Conservation (phyloP, 2,329 filamentous ascomycete species). For the Zopfia rhizophila region DNA sequence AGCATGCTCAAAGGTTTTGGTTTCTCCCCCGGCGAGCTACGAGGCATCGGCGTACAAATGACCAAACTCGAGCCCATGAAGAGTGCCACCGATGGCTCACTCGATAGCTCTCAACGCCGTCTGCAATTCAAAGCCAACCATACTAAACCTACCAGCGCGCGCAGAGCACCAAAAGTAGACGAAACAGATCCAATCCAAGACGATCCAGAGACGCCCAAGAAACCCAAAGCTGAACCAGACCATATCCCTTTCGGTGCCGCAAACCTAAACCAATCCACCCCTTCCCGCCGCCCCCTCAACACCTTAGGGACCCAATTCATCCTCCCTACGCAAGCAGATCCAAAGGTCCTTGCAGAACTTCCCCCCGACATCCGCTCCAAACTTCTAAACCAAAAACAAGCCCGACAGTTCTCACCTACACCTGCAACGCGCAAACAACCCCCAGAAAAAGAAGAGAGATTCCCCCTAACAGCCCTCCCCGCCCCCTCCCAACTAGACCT, state of each 20-base stretch:
- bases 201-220: slow-evolving; percentile 54
- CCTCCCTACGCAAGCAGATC: slow-evolving; percentile 84
- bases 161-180: slow-evolving; percentile 24
- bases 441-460: slow-evolving; percentile 17
- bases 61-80: slow-evolving; percentile 89
- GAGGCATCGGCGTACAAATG: slow-evolving; percentile 92
- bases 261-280: slow-evolving; percentile 56
- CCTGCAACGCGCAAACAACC: slow-evolving; percentile 23
- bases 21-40: slow-evolving; percentile 90
- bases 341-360: slow-evolving; percentile 82
- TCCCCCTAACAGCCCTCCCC: slow-evolving; percentile 58
- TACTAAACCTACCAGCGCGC: slow-evolving; percentile 40
- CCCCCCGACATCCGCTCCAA: slow-evolving; percentile 83
- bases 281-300: slow-evolving; percentile 76
- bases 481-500: slow-evolving; percentile 83
- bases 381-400: slow-evolving; percentile 61
- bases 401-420: slow-evolving; percentile 40
- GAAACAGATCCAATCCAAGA: slow-evolving; percentile 58
- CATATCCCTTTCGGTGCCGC: slow-evolving; percentile 51
- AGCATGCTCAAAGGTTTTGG: slow-evolving; percentile 82
- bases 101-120: slow-evolving; percentile 80
- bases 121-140: slow-evolving; percentile 74
- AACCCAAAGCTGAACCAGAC: slow-evolving; percentile 41
- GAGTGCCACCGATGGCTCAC: slow-evolving; percentile 57
- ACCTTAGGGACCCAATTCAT: slow-evolving; percentile 91